phyloP scores from a whole-genome alignment of 169 alveolate genomes.

The Plasmodium coatneyi region DNA sequence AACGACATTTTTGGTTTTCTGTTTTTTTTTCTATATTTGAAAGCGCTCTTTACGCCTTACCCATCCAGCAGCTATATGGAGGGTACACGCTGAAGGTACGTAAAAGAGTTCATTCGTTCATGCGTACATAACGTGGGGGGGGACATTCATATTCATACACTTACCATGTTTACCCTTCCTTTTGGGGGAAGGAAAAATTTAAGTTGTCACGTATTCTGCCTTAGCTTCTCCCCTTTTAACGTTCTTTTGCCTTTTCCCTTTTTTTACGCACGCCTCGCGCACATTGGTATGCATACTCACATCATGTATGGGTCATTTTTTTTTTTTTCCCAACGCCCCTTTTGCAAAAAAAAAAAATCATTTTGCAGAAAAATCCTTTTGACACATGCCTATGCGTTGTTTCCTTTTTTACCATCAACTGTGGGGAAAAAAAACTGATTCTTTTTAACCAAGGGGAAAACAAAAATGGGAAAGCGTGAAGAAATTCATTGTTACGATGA shows the following conservation, averaged over 20 bases:
- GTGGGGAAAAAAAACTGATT: neutral
- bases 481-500: neutral
- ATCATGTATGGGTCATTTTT: conserved; percentile 2
- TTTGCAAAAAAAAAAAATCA: neutral
- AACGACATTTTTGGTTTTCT: conserved; percentile 42
- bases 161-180: neutral
- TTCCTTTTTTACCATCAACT: neutral
- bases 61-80: neutral
- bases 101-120: neutral
- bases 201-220: neutral
- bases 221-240: neutral
- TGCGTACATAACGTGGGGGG: neutral
- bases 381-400: neutral
- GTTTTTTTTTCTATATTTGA: neutral
- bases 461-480: neutral
- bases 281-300: neutral
- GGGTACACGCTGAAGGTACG: neutral
- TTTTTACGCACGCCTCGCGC: neutral
- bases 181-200: neutral
- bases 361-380: neutral
- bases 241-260: neutral
- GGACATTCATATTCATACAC: neutral
- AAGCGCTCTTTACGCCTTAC: neutral
- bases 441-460: neutral
- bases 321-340: neutral